Conservation (phyloP, 2,329 filamentous ascomycete species). For the Lecanoromycetidae sp. region DNA sequence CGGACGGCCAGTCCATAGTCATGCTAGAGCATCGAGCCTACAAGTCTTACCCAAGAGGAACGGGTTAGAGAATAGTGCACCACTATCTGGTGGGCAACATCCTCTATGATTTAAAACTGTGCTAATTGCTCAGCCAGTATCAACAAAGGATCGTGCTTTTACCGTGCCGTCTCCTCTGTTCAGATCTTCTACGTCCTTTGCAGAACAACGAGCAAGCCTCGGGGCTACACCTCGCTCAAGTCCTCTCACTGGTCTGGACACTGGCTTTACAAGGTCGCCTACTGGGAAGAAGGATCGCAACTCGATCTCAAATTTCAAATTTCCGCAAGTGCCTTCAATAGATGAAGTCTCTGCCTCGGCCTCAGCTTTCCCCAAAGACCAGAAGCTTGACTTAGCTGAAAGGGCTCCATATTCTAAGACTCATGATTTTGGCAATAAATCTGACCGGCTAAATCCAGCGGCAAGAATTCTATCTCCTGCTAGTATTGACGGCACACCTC, state of each 20-base stretch:
- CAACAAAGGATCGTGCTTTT: constrained; percentile 9
- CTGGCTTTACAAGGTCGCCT: not conserved
- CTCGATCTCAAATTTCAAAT: constrained; percentile 1
- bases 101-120: not conserved
- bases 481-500: constrained; percentile 64
- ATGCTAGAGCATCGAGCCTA: constrained; percentile 16
- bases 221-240: not conserved
- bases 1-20: constrained; percentile 5
- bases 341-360: not conserved
- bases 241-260: not conserved
- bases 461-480: constrained; percentile 60
- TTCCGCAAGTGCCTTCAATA: constrained; percentile 2
- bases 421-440: not conserved
- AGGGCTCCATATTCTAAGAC: constrained; percentile 1
- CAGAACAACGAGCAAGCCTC: constrained; percentile 5
- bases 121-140: constrained; percentile 4
- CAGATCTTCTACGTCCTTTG: constrained; percentile 5
- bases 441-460: constrained; percentile 32
- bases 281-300: not conserved
- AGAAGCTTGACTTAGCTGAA: not conserved
- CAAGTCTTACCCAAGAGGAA: constrained; percentile 15
- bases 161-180: constrained; percentile 13
- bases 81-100: constrained; percentile 4
- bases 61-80: not conserved
- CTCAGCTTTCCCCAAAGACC: not conserved